Evolutionary conservation across 2,329 filamentous ascomycete genomes (phyloP).

Genomic region (Sporothrix globosa): DNA sequence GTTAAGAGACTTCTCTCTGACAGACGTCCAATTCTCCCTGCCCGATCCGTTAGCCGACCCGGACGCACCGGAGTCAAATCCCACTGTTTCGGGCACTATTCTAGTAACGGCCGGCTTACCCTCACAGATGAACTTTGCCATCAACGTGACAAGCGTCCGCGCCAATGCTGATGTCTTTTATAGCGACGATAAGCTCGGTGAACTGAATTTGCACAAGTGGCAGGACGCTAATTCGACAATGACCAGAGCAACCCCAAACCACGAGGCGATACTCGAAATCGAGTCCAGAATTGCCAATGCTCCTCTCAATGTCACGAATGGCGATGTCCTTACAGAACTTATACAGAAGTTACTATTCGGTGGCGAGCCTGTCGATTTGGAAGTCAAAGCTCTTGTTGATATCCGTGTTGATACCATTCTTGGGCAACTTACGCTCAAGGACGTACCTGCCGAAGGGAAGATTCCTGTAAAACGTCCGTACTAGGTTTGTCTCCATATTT

Average conservation of each 20-base stretch:
- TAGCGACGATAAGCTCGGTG: constrained; percentile 74
- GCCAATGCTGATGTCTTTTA: constrained; percentile 83
- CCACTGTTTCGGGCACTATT: constrained; percentile 81
- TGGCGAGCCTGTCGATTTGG: constrained; percentile 67
- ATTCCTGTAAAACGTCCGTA: constrained; percentile 93
- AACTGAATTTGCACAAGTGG: constrained; percentile 79
- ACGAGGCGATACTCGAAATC: constrained; percentile 69
- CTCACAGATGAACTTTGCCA: constrained; percentile 80
- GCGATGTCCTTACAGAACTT: constrained; percentile 76
- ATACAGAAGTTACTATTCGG: constrained; percentile 81
- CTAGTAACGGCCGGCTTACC: constrained; percentile 78
- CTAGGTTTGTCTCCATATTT: constrained; percentile 53
- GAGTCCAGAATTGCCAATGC: constrained; percentile 75
- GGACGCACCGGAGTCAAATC: constrained; percentile 70
- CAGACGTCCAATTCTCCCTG: constrained; percentile 81
- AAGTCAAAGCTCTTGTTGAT: constrained; percentile 79
- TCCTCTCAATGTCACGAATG: constrained; percentile 80
- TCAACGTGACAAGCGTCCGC: constrained; percentile 76
- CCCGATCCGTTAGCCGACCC: constrained; percentile 80
- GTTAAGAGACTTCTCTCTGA: constrained; percentile 84
- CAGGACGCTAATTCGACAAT: constrained; percentile 81
- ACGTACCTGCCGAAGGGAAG: constrained; percentile 81
- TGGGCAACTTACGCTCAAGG: constrained; percentile 77
- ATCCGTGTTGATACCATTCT: constrained; percentile 80
- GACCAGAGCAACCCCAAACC: constrained; percentile 58